phyloP scores from a whole-genome alignment of 2,329 filamentous ascomycete species.

The Trichophaea hybrida region DNA sequence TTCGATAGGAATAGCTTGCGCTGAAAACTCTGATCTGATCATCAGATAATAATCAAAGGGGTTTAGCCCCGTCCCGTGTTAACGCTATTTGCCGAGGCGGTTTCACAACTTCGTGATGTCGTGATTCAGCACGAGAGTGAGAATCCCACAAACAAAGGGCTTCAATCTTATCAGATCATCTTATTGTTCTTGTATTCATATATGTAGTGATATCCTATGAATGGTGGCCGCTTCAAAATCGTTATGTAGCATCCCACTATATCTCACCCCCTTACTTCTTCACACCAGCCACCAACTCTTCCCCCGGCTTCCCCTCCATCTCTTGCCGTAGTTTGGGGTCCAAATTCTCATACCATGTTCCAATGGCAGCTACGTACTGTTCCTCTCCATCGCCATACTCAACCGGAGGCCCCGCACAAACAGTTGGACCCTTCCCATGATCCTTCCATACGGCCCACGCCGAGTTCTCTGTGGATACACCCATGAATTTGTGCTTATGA shows the following conservation, averaged over 20 bases:
- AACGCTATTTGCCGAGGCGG: too few relatives aligned
- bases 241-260: background rate
- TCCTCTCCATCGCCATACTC: slow-evolving; percentile 25
- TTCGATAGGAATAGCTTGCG: background rate
- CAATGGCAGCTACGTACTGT: slow-evolving; percentile 23
- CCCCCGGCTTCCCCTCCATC: slow-evolving; percentile 7
- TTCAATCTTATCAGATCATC: background rate
- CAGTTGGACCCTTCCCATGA: slow-evolving; percentile 11
- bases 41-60: background rate
- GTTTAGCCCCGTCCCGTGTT: background rate
- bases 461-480: slow-evolving; percentile 19
- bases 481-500: slow-evolving; percentile 13
- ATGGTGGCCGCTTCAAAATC: background rate
- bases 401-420: slow-evolving; percentile 22
- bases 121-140: too few relatives aligned
- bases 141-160: too few relatives aligned
- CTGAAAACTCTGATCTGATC: slow-evolving; percentile 6
- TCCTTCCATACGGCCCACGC: slow-evolving; percentile 22
- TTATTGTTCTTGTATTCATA: background rate
- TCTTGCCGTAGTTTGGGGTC: slow-evolving; percentile 13
- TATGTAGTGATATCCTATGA: background rate
- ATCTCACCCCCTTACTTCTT: background rate
- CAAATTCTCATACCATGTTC: slow-evolving; percentile 22
- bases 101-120: too few relatives aligned
- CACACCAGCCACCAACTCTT: background rate